Base-by-base conservation (phyloP, 2,329 filamentous ascomycete species). In the Ophiocordyceps camponoti-rufipedis region DNA sequence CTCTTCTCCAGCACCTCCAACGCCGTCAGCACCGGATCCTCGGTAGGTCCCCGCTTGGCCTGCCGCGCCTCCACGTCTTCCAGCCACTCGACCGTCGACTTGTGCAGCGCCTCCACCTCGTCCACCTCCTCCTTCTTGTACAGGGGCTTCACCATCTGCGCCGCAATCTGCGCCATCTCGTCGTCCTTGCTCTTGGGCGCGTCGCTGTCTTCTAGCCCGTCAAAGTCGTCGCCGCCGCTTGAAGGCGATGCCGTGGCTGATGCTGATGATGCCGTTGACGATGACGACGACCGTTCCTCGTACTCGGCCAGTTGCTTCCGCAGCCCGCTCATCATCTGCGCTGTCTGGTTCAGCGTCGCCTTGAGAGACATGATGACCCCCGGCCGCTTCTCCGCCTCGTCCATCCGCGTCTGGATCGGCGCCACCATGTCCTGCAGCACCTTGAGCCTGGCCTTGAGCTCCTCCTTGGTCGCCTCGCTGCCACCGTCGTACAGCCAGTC, bases 401-500 rank as follows among this genome's bases (percentile, higher is more conserved):
- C 72, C 43, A 80, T 78, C 48, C 91, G 77, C 56, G 74, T 78
- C 53, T 86, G 72, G 28, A 94, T 78, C 1, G 88, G 89, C 31
- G 75, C 68, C 45, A 88, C 83, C 42, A 95, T 74, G 45, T 78
- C 75, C 57, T 85, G 81, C 44, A 98, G 75, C 41, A 74, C 75
- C 61, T 85, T 81, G 44, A 93, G 74, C 58, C 81, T 85, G 46
- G 75, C 71, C 60, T 81, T 84, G 55, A 98, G 74, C 43, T 81
- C 78, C 3, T 84, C 77, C 47, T 79, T 80, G 33, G 75, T 70
- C 5, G 91, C 88, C 43, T 87, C 79, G 14, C 74, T 72, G 46
- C 89, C 86, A 42, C 88, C 87, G 14, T 76, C 84, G 58, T 94
- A 91, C 48, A 98, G 77, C 89, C 91, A 98, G 11, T 94, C 87